Base-by-base conservation (phyloP, 2,329 filamentous ascomycete genomes). In the Fusarium pilosicola region DNA sequence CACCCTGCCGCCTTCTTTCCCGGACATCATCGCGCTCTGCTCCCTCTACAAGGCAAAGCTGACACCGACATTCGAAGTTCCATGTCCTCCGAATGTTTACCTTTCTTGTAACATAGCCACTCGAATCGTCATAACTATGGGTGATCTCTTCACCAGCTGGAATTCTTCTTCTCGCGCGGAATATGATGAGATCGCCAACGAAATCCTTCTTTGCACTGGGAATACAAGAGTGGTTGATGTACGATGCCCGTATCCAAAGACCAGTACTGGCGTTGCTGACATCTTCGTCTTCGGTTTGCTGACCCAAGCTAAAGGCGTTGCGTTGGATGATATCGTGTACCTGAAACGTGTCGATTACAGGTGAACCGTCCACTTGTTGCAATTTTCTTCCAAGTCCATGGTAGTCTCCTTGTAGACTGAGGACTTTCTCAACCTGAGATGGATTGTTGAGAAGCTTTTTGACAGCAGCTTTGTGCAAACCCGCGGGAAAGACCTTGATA, bases 161-260 rank as follows among this genome's bases (percentile, higher is more conserved):
- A 42, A 84, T 83, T n/a, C 62, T 42, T 8, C 78, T 75, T 2
- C 65, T 77, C 5, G 84, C 82, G 10, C 82, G 83, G 14, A 86
- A 61, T 8, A 85, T 71, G 59, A 84, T 79, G 7, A 84, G 61
- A 65, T 84, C 84, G 28, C 84, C 84, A 11, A 84, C 74, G 52
- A 80, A 84, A 5, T 81, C 77, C 34, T 81, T 82, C 48, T 76
- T 77, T 0, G 75, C 65, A 64, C 84, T 86, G 38, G 79, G 59
- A 4, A 80, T 55, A 62, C 84, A 86, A 0, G 82, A 83, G 66
- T 86, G 84, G 52, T 86, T 86, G 65, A 84, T 81, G 64, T 83
- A 84, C 0, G 84, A 81, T 7, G 83, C 80, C 9, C 78, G 71
- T 3, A 80, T 74, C 83, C 83, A 86, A 32, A 86, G 71, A 6